Evolutionary conservation across 106 monocot genomes (phyloP), one percentile per base, ranked within the genome.

Genomic region (Vanilla planifolia): DNA sequence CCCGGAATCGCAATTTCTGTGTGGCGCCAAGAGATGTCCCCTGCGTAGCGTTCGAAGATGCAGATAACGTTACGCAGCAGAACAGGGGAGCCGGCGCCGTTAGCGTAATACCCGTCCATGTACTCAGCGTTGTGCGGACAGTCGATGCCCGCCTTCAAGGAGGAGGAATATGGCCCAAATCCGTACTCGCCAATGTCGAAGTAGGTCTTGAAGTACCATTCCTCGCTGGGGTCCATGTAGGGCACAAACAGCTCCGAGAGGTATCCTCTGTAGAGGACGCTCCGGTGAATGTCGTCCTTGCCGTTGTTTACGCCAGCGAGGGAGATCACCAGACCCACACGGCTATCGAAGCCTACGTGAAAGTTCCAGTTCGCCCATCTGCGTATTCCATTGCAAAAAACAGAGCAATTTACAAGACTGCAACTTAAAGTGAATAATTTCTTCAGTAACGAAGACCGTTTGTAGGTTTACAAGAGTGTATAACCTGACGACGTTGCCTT

Each of bases 321-420:
- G 27, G 89, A 90, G 58, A 90, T 82, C 35, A 90, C 61, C 3
- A 70, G 23, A 16, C 89, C 89, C 4, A 81, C 89, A 0, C 89
- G 66, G 10, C 61, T 43, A 62, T 90, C 89, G 37, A 67, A 79
- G 25, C 75, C 46, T 34, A 85, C 29, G 70, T 85, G 89, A 42
- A 90, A 85, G 3, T 51, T 70, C 85, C 89, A 85, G 67, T 85
- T 85, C 4, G 75, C 85, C 89, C 89, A 85, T 79, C n/a, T n/a
- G n/a, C n/a, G 37, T 45, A 6, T 33, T 40, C 2, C 40, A 40
- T 40, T 0, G 1, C 7, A 40, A 40, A 40, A 40, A 40, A 14
- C 40, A 40, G 0, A 0, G 40, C 40, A 40, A 40, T 40, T 9
- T 40, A 4, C 44, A 44, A 44, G 39, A 8, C 3, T 6, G 3